phyloP scores from a whole-genome alignment of 805 yeast species.

The Millerozyma acaciae region DNA sequence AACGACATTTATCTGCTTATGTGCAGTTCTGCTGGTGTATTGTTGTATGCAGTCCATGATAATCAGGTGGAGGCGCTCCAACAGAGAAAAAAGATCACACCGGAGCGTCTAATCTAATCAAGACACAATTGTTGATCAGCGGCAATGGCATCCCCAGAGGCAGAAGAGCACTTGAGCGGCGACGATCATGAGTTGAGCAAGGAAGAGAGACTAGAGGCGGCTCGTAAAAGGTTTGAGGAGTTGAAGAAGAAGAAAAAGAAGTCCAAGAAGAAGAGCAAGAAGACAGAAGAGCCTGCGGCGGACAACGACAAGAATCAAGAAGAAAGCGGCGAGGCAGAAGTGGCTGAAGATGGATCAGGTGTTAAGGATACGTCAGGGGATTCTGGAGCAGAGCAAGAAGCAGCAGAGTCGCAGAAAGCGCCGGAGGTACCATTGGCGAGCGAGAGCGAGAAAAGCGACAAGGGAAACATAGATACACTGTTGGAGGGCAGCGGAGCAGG shows the following conservation, averaged over 20 bases:
- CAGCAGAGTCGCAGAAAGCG: conserved; percentile 1
- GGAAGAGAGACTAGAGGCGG: conserved; percentile 67
- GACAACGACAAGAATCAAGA: conserved; percentile 10
- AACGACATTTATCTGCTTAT: too few species aligned
- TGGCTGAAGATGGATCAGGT: conserved; percentile 7
- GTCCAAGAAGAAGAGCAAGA: conserved; percentile 48
- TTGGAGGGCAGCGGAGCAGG: background rate
- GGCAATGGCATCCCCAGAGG: conserved; percentile 7
- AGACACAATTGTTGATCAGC: too few species aligned
- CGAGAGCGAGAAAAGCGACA: background rate
- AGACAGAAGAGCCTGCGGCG: conserved; percentile 14
- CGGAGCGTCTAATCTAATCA: too few species aligned
- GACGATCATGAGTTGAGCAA: conserved; percentile 34
- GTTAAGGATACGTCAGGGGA: conserved; percentile 3
- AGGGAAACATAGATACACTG: background rate
- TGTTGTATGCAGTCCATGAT: too few species aligned
- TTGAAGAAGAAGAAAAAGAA: conserved; percentile 56
- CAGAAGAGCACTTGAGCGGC: conserved; percentile 8
- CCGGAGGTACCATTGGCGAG: conserved; percentile 1
- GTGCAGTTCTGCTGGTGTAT: too few species aligned
- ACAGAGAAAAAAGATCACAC: too few species aligned
- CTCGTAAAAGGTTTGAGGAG: conserved; percentile 69
- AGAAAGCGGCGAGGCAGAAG: conserved; percentile 8
- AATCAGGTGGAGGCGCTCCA: too few species aligned
- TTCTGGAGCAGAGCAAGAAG: conserved; percentile 5